Conservation (phyloP, 2,329 filamentous ascomycete species). For the Botrytis byssoidea region DNA sequence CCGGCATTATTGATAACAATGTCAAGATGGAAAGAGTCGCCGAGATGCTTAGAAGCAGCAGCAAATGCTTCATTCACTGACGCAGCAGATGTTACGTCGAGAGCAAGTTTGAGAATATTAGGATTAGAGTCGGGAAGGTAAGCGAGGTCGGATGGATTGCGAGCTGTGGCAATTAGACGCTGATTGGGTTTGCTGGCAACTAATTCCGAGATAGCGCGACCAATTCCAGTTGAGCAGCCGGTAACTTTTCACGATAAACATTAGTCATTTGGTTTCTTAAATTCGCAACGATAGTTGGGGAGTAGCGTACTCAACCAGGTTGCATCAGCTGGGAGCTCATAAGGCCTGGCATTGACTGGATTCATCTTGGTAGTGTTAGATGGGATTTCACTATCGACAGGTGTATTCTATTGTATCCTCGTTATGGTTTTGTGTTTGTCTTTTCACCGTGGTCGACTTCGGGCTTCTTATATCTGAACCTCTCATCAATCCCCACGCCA, state of each 20-base stretch:
- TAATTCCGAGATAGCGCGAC: slow-evolving; percentile 42
- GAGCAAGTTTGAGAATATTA: slow-evolving; percentile 46
- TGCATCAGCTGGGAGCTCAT: neutral
- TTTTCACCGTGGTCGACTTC: neutral
- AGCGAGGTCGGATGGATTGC: slow-evolving; percentile 44
- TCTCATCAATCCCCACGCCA: too few relatives aligned
- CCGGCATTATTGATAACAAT: slow-evolving; percentile 62
- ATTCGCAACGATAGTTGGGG: neutral
- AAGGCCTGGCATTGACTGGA: slow-evolving; percentile 6
- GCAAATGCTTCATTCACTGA: slow-evolving; percentile 39
- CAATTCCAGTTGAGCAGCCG: slow-evolving; percentile 51
- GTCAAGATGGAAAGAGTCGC: slow-evolving; percentile 55
- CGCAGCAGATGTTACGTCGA: slow-evolving; percentile 49
- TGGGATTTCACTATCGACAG: neutral
- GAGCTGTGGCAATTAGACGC: slow-evolving; percentile 49
- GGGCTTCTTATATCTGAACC: neutral
- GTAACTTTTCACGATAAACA: slow-evolving; percentile 41
- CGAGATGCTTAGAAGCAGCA: slow-evolving; percentile 38
- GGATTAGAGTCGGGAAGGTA: slow-evolving; percentile 41
- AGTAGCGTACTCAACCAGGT: slow-evolving; percentile 5
- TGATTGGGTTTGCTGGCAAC: slow-evolving; percentile 43
- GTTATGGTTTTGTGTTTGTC: too few relatives aligned
- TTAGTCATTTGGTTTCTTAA: neutral
- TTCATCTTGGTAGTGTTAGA: neutral
- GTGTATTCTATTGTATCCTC: neutral